Evolutionary conservation across 2,329 filamentous ascomycete species (phyloP).

Genomic region (Cryphonectria radicalis): DNA sequence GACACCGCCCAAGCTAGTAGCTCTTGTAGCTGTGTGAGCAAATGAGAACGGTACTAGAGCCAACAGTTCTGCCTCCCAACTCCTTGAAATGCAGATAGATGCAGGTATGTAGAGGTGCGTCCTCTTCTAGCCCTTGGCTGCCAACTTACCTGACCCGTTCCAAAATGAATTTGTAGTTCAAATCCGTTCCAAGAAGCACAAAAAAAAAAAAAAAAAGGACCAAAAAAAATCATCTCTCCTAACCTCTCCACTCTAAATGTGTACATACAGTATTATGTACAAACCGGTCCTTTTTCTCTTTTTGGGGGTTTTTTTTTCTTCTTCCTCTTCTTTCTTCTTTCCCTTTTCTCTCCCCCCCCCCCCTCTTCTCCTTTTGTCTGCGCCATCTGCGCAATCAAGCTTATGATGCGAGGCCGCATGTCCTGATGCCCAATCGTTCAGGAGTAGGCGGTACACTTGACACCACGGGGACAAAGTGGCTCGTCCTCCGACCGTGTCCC

Average conservation of each 20-base stretch:
- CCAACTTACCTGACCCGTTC: neutral
- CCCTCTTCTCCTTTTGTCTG: neutral
- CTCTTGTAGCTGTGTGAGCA: neutral
- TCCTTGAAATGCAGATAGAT: constrained; percentile 5
- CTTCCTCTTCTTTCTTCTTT: neutral
- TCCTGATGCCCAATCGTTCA: neutral
- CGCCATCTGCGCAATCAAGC: neutral
- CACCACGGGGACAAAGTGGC: neutral
- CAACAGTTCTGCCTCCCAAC: neutral
- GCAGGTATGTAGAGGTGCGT: neutral
- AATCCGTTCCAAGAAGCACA: neutral
- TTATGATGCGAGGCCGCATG: neutral
- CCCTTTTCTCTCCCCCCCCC: neutral
- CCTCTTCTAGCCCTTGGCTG: neutral
- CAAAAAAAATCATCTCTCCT: neutral
- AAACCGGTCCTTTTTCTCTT: neutral
- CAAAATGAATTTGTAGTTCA: neutral
- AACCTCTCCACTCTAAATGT: neutral
- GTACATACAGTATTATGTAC: neutral
- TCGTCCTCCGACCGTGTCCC: neutral
- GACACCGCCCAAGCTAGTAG: neutral
- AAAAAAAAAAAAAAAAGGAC: neutral
- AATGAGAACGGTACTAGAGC: neutral
- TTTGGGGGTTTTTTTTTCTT: neutral
- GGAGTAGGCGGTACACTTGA: neutral